These are phyloP conservation scores for Lentinus tigrinus DNA, from an alignment of 768 basidiomycete genomes.

Conservation along the genomic window DNA sequence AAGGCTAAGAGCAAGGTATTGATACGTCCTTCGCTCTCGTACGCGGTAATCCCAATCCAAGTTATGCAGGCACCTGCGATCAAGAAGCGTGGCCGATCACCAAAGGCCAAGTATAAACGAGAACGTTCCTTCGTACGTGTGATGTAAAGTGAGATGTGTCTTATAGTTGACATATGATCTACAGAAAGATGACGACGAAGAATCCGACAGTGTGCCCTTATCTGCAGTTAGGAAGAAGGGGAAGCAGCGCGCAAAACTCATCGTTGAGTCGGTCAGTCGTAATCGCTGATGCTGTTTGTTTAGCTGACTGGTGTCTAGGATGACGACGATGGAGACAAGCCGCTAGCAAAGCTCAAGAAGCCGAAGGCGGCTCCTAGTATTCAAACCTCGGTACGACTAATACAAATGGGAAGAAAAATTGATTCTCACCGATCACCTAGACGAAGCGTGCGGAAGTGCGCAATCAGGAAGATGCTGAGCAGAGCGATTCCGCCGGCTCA, in stretches of 20 bases:
- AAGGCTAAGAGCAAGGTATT: constrained; percentile 8
- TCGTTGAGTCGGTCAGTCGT: not conserved
- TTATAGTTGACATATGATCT: not conserved
- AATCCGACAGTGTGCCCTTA: constrained; percentile 4
- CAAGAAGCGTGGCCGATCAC: constrained; percentile 2
- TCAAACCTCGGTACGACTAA: not conserved
- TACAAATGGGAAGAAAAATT: not conserved
- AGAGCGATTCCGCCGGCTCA: constrained; percentile 14
- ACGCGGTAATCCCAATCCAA: not conserved
- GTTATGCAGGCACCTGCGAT: not conserved
- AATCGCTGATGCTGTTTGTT: not conserved
- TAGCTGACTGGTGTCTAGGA: not conserved
- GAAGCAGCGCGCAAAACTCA: constrained; percentile 1
- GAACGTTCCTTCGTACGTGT: not conserved
- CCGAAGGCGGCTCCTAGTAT: not conserved
- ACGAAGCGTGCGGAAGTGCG: not conserved
- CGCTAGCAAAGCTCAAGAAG: constrained; percentile 1
- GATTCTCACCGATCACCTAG: not conserved
- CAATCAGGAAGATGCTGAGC: not conserved
- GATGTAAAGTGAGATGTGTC: not conserved
- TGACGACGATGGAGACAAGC: constrained; percentile 6
- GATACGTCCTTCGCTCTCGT: not conserved
- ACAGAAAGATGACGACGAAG: not conserved
- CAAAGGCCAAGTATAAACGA: not conserved
- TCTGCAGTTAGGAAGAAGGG: not conserved